Base-by-base conservation (phyloP, 2,329 filamentous ascomycete species). In the Westerdykella aurantiaca region DNA sequence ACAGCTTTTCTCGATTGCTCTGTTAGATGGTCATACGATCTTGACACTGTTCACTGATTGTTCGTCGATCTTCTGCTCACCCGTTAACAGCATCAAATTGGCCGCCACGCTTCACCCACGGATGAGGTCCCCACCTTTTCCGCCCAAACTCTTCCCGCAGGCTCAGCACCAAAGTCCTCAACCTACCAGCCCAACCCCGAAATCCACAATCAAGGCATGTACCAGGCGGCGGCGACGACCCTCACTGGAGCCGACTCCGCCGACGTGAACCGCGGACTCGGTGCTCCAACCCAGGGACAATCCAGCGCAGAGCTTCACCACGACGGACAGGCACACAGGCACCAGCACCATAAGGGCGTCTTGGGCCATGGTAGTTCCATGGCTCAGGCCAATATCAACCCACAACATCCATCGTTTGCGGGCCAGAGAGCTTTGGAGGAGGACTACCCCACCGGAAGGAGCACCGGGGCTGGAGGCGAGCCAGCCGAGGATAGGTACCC, bases 121-220 rank as follows among this genome's bases (percentile, higher is more conserved):
- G 81, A 83, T 42, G 68, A 69, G 18, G 59, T 67, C 11, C 80
- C 80, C 16, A 83, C 85, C 57, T 88, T 85, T 71, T 71, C 76
- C 55, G 76, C 79, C 18, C 52, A 88, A 61, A 75, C 74, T 1
- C 67, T 81, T 31, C 74, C 81, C 0, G 67, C 82, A 0, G 85
- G 85, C 46, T 78, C 79, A 3, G 84, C 85, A 0, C 85, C 85
- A 1, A 49, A 66, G 1, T 60, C 66, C 34, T 61, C 55, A 13
- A 70, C 71, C 14, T 75, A 70, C 67, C 53, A 63, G 10, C 71
- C 73, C 22, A 73, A 75, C 64, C 60, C 67, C 44, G 61, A 70
- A 3, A 57, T 68, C 35, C 68, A 67, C 48, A 70, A 71, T 42
- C 71, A 74, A 41, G 65, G 65, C 6, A 61, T 67, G 44, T 54